Evolutionary conservation across 108 stramenopile species (phyloP).

Genomic region (Cyclotella choctawhatcheeana): DNA sequence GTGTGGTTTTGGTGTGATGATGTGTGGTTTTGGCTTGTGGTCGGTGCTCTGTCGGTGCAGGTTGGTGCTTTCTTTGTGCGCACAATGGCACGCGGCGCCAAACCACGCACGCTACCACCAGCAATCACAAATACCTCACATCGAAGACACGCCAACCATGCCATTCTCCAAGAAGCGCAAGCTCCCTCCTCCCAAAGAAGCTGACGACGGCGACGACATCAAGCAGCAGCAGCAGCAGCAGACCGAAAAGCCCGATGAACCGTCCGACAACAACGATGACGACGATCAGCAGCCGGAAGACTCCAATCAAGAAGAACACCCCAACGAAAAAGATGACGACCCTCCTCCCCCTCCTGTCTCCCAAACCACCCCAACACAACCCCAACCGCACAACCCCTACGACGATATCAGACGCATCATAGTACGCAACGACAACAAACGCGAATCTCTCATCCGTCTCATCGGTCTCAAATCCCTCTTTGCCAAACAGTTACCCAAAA

Average conservation of each 20-base stretch:
- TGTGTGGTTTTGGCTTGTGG: no score
- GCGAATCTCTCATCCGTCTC: slow-evolving; percentile 80
- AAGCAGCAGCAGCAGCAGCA: not conserved
- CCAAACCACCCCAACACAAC: not conserved
- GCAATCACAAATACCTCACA: not conserved
- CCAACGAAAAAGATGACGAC: no score
- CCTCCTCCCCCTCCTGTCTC: no score
- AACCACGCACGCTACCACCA: not conserved
- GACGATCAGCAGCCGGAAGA: not conserved
- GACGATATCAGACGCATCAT: slow-evolving; percentile 69
- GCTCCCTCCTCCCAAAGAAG: not conserved
- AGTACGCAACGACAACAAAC: slow-evolving; percentile 84
- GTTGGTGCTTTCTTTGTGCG: no score
- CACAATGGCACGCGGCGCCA: no score
- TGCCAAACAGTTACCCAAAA: slow-evolving; percentile 97
- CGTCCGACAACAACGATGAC: slow-evolving; percentile 8
- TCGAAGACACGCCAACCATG: no score
- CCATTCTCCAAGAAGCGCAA: slow-evolving; percentile 4
- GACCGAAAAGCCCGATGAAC: slow-evolving; percentile 8
- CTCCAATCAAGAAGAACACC: no score
- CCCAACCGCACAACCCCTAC: slow-evolving; percentile 58
- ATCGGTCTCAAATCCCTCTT: slow-evolving; percentile 95
- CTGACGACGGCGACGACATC: not conserved
- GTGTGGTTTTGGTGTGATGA: no score
- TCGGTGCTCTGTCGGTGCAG: no score